Base-by-base conservation (phyloP, 2,329 filamentous ascomycete genomes). In the Seiridium unicorne region DNA sequence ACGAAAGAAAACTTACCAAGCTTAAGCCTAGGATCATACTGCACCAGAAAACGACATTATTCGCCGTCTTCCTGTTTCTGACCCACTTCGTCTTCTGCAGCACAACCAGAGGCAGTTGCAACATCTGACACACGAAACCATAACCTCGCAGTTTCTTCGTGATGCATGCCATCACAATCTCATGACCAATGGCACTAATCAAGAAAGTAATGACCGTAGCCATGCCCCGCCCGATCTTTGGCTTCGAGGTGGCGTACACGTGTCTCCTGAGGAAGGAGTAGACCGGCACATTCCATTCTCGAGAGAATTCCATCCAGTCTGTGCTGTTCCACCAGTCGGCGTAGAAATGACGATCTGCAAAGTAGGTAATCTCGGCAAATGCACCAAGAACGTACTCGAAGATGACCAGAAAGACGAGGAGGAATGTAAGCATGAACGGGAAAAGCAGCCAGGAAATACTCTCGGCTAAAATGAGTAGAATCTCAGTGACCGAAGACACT, bases 211-310 rank as follows among this genome's bases (percentile, higher is more conserved):
- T 91, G 62, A 93, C 78, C 34, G 93, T 98, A 34, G 95, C 93
- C 60, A 89, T 81, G 13, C 84, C 82, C 60, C 88, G 87, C 26
- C 92, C 93, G 68, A 96, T 88, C 66, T 89, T 87, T 10, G 88
- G 86, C 8, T 91, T 83, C 10, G 89, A 90, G 2, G 93, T 93
- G 60, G 87, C 89, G 77, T 98, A 99, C 64, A 99, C 94, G 75
- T 99, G 95, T 32, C 95, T 86, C 6, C 93, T 89, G 69, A 98
- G 89, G 79, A 97, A 99, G 71, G 93, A 90, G 77, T 98, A 95
- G 5, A 97, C 94, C 49, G 94, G 94, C n/a, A 96, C 87, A 73
- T 98, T 98, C 94, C 95, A 98, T 79, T 97, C 91, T 65, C 93
- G 87, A 9, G 89, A 93, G 77, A 98, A 99, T 76, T 97, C 93